Evolutionary conservation across 495 filamentous ascomycete genomes (phyloP).

Genomic region (Aspergillus heteromorphus): DNA sequence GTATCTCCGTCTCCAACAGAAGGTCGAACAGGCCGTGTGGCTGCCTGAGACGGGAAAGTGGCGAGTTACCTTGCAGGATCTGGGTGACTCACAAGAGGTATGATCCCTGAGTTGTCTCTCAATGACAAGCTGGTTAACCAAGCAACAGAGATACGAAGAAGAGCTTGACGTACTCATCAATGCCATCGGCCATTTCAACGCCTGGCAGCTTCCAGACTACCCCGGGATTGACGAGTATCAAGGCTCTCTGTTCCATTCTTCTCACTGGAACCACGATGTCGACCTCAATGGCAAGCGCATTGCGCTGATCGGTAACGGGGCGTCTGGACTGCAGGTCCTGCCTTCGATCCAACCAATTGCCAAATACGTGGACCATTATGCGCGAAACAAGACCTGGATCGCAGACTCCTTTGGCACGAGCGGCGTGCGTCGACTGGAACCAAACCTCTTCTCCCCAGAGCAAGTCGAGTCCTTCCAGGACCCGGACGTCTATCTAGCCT

Average conservation of each 20-base stretch:
- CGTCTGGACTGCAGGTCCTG: conserved; percentile 51
- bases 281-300: conserved; percentile 49
- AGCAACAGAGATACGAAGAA: conserved; percentile 43
- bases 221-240: conserved; percentile 44
- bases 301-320: conserved; percentile 59
- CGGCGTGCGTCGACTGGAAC: conserved; percentile 36
- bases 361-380: conserved; percentile 58
- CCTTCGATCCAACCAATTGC: conserved; percentile 53
- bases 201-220: conserved; percentile 48
- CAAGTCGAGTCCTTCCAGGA: conserved; percentile 44
- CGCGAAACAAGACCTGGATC: conserved; percentile 66
- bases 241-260: conserved; percentile 48
- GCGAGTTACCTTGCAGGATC: conserved; percentile 39
- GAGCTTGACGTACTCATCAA: conserved; percentile 54
- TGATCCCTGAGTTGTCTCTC: neutral
- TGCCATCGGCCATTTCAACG: conserved; percentile 54
- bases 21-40: conserved; percentile 52
- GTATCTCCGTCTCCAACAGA: conserved; percentile 44
- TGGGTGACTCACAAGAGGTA: conserved; percentile 30
- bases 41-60: conserved; percentile 46
- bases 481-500: conserved; percentile 44
- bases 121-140: neutral
- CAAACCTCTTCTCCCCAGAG: conserved; percentile 46
- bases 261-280: conserved; percentile 47
- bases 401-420: conserved; percentile 46